Evolutionary conservation across 78 protist species (phyloP), one percentile per base, ranked within the genome.

Genomic region (Isochrysis galbana): DNA sequence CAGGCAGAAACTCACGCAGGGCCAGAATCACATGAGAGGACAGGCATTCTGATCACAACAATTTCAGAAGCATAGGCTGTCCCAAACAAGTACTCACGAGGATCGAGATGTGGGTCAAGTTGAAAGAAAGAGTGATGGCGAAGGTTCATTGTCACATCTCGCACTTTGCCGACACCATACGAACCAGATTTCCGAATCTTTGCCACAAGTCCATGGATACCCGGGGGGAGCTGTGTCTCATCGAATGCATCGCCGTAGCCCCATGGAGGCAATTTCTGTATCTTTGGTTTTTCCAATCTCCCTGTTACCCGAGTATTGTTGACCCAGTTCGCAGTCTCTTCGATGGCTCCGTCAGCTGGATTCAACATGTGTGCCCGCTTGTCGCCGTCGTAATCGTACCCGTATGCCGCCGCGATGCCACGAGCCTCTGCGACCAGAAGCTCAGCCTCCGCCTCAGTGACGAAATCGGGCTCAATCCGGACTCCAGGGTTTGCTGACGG

Each of bases 61-160:
- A n/a, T n/a, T n/a, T n/a, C n/a, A n/a, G n/a, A n/a, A n/a, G n/a
- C n/a, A n/a, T n/a, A n/a, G n/a, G n/a, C n/a, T n/a, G n/a, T n/a
- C n/a, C n/a, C n/a, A n/a, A n/a, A n/a, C n/a, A n/a, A n/a, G n/a
- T n/a, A n/a, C 19, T 0, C 29, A 5, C 3, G 26, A 1, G 87
- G 87, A 48, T 78, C 87, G 19, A 78, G n/a, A 21, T 78, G 87
- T 10, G 87, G 87, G 34, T 78, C 87, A 4, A 78, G 87, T 34
- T 42, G 87, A 48, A 78, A 78, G 87, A 78, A 78, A 48, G 19
- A 0, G 51, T 78, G 2, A 22, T 42, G 39, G 34, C 87, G 87
- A 21, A 1, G 23, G 87, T 78, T 78, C 54, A 78, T 39, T 23
- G 84, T 74, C 29, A 74, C 26, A 14, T 74, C 84, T 17, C 84